Evolutionary conservation across 371 early-diverging fungal genomes (phyloP).

Genomic region (Lichtheimia corymbifera): DNA sequence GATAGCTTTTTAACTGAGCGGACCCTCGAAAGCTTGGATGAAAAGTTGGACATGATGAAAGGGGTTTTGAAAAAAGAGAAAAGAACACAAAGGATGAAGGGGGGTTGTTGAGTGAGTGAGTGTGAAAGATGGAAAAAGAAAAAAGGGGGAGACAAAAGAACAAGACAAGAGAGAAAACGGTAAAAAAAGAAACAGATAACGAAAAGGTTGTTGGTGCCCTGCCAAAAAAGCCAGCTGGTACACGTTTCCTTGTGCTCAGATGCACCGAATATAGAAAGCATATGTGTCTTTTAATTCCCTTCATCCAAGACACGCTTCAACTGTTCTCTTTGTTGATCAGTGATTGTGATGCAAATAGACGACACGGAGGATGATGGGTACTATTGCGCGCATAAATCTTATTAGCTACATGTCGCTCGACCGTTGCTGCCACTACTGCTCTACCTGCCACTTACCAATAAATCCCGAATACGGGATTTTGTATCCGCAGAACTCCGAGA

Average conservation of each 20-base stretch:
- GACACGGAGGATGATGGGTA: slow-evolving; percentile 14
- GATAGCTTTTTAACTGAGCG: slow-evolving; percentile 33
- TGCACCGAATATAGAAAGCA: slow-evolving; percentile 8
- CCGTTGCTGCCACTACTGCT: too few species aligned
- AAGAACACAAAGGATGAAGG: too few species aligned
- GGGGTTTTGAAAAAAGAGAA: slow-evolving; percentile 1
- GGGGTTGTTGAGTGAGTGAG: slow-evolving; percentile 2
- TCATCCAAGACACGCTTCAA: slow-evolving; percentile 12
- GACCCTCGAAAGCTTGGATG: slow-evolving; percentile 35
- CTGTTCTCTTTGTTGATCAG: slow-evolving; percentile 13
- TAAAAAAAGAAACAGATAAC: slow-evolving; percentile 10
- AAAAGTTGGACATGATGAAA: slow-evolving; percentile 28
- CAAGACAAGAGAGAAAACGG: slow-evolving; percentile 7
- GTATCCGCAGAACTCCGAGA: slow-evolving; percentile 16
- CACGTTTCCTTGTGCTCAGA: slow-evolving; percentile 27
- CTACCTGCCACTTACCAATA: slow-evolving; percentile 12
- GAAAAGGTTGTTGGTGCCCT: slow-evolving; percentile 24
- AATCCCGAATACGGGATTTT: slow-evolving; percentile 20
- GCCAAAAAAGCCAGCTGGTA: slow-evolving; percentile 34
- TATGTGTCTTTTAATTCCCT: slow-evolving; percentile 10
- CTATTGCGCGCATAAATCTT: slow-evolving; percentile 2
- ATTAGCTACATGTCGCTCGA: too few species aligned
- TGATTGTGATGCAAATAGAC: slow-evolving; percentile 8
- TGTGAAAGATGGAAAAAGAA: slow-evolving; percentile 8
- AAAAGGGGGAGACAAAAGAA: slow-evolving; percentile 13